phyloP scores from a whole-genome alignment of 192 early-diverging fungal species.

The Gorgonomyces haynaldii region DNA sequence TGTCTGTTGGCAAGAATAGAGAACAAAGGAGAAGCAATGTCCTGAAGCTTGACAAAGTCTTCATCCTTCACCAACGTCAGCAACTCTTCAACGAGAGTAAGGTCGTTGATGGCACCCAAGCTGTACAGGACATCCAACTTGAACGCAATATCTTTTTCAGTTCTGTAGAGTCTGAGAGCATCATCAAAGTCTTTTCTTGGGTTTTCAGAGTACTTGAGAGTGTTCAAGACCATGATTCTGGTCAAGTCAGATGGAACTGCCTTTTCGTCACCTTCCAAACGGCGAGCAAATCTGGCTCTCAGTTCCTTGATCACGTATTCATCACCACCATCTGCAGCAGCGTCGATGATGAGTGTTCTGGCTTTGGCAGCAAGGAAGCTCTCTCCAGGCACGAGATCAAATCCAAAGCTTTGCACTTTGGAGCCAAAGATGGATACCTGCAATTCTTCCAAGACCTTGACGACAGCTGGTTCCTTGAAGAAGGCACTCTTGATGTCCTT shows the following conservation, averaged over 20 bases:
- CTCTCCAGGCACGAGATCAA: conserved; percentile 62
- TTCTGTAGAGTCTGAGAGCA: conserved; percentile 19
- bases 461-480: conserved; percentile 53
- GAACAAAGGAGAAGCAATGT: conserved; percentile 4
- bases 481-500: conserved; percentile 48
- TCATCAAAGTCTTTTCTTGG: neutral
- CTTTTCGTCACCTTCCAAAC: conserved; percentile 26
- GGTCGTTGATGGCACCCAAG: conserved; percentile 2
- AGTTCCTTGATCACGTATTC: conserved; percentile 31
- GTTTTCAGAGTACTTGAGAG: neutral
- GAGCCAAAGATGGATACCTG: conserved; percentile 60
- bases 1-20: neutral
- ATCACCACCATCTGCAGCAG: conserved; percentile 33
- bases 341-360: conserved; percentile 65
- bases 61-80: conserved; percentile 12
- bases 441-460: conserved; percentile 55
- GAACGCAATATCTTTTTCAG: conserved; percentile 4
- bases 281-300: conserved; percentile 53
- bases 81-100: neutral
- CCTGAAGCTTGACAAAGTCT: conserved; percentile 7
- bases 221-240: neutral
- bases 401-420: conserved; percentile 64
- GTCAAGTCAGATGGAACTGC: neutral
- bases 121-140: conserved; percentile 1
- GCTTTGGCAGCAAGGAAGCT: conserved; percentile 63